Evolutionary conservation across 2,329 filamentous ascomycete species (phyloP).

Genomic region (Microdochium bolleyi): DNA sequence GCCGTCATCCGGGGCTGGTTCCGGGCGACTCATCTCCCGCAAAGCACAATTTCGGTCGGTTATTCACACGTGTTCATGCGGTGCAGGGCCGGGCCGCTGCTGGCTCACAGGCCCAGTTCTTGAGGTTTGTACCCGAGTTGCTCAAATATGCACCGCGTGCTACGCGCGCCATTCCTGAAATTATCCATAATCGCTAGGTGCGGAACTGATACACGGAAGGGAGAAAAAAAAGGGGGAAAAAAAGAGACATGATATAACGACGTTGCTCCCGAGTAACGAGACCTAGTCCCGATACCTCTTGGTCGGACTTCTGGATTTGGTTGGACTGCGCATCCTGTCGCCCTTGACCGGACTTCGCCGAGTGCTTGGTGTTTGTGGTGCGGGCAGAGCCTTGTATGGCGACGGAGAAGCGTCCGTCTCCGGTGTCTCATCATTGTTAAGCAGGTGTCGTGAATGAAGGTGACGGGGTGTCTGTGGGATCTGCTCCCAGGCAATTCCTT

Average conservation of each 20-base stretch:
- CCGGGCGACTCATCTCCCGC: too few relatives aligned
- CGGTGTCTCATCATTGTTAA: slow-evolving; percentile 18
- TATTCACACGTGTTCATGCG: too few relatives aligned
- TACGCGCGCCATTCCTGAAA: too few relatives aligned
- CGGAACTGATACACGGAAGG: not conserved
- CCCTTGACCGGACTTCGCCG: slow-evolving; percentile 41
- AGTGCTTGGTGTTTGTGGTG: slow-evolving; percentile 34
- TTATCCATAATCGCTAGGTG: too few relatives aligned
- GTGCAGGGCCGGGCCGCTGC: too few relatives aligned
- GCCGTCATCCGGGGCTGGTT: too few relatives aligned
- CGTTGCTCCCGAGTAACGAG: not conserved
- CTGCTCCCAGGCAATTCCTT: slow-evolving; percentile 9
- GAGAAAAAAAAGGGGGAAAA: not conserved
- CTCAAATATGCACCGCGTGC: too few relatives aligned
- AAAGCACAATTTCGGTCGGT: too few relatives aligned
- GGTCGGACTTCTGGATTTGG: slow-evolving; percentile 32
- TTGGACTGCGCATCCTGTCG: slow-evolving; percentile 36
- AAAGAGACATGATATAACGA: not conserved
- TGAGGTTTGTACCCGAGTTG: too few relatives aligned
- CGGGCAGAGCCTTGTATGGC: slow-evolving; percentile 29
- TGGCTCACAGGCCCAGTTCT: too few relatives aligned
- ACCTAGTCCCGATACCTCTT: slow-evolving; percentile 22
- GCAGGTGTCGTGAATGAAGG: slow-evolving; percentile 9
- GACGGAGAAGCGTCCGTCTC: slow-evolving; percentile 45
- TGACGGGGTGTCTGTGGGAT: slow-evolving; percentile 18